A percentile compares a stretch with the other conserved stretches of the same genome.
phyloP scores from a whole-genome alignment of 192 early-diverging fungal genomes.

The Glomus cerebriforme region DNA sequence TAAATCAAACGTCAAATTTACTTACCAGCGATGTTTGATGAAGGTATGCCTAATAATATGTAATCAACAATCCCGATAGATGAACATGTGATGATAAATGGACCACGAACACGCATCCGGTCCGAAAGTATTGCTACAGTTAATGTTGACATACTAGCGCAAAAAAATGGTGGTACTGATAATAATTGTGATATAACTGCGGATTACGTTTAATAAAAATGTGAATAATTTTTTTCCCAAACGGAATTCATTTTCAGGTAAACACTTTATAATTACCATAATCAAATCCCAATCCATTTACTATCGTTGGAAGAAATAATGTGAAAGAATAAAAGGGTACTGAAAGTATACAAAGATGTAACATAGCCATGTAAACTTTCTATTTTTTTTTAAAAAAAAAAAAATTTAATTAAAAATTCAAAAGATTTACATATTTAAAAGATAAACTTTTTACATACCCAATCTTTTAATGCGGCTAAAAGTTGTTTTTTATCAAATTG shows the following conservation, averaged over 20 bases:
- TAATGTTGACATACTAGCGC: constrained; percentile 13
- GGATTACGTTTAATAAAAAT: no score
- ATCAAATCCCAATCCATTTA: constrained; percentile 65
- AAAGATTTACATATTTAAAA: not conserved
- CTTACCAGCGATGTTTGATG: not conserved
- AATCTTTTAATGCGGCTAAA: constrained; percentile 50
- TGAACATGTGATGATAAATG: not conserved
- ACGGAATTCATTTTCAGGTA: not conserved
- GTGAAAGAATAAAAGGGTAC: constrained; percentile 65
- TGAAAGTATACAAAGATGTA: constrained; percentile 64
- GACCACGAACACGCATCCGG: not conserved
- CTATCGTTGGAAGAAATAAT: constrained; percentile 73
- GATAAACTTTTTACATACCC: constrained; percentile 35
- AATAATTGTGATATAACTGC: constrained; percentile 32
- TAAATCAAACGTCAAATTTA: not conserved
- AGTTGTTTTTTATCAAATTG: constrained; percentile 57
- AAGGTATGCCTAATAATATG: not conserved
- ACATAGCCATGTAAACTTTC: constrained; percentile 51
- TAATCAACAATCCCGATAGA: not conserved
- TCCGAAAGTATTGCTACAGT: constrained; percentile 10
- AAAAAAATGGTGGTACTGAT: constrained; percentile 36
- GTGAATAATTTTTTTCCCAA: no score
- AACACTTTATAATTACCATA: constrained; percentile 1
- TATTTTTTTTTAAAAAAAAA: constrained; percentile 1
- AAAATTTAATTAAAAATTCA: no score